Conservation (phyloP, 2,329 filamentous ascomycete genomes). For the Beauveria asiatica region DNA sequence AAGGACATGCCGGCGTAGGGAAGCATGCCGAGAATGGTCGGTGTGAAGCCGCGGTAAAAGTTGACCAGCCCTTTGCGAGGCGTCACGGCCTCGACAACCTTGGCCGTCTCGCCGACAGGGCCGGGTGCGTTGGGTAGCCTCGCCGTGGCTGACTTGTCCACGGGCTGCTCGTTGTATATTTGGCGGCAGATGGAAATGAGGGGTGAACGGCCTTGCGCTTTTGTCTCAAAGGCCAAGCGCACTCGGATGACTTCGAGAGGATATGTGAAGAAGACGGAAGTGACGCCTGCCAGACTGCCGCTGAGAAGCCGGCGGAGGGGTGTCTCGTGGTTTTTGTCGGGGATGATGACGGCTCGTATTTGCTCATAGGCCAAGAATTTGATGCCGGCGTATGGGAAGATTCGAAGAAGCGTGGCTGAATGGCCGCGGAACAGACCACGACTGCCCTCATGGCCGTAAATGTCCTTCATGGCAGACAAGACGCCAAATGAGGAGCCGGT, state of each 20-base stretch:
- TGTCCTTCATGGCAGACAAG: constrained; percentile 72
- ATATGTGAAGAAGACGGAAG: constrained; percentile 93
- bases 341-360: constrained; percentile 73
- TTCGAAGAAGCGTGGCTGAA: constrained; percentile 84
- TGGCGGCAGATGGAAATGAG: constrained; percentile 69
- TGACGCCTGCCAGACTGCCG: constrained; percentile 71
- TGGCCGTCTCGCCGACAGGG: constrained; percentile 28
- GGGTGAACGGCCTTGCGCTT: constrained; percentile 59
- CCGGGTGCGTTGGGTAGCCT: constrained; percentile 21
- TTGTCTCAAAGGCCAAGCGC: constrained; percentile 90
- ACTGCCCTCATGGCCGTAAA: constrained; percentile 65
- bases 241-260: constrained; percentile 90
- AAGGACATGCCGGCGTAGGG: constrained; percentile 96
- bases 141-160: constrained; percentile 24
- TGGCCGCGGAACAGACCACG: constrained; percentile 84
- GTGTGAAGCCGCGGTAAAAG: constrained; percentile 90
- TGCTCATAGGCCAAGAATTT: constrained; percentile 99
- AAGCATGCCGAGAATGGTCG: constrained; percentile 88
- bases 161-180: constrained; percentile 73
- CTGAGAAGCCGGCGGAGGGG: constrained; percentile 64
- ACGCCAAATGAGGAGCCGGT: constrained; percentile 82
- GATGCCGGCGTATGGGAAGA: constrained; percentile 95
- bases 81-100: constrained; percentile 34
- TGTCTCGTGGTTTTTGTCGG: constrained; percentile 65
- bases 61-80: constrained; percentile 68